These are phyloP conservation scores for Fusarium circinatum DNA, from an alignment of 2,329 filamentous ascomycete species.

Conservation along the genomic window DNA sequence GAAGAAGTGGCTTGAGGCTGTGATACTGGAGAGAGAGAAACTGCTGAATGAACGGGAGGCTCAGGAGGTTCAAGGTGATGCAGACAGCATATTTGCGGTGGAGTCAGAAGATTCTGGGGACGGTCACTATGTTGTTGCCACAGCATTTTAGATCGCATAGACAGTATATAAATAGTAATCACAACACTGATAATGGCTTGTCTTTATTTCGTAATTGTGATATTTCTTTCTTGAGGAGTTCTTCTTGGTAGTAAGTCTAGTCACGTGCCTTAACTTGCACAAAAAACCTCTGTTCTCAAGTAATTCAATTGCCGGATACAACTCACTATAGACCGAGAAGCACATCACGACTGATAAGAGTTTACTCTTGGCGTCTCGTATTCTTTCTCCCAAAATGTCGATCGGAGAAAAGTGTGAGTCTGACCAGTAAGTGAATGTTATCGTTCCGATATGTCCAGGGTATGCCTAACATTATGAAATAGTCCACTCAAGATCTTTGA, in stretches of 20 bases:
- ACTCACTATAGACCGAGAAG: not conserved
- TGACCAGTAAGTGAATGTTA: constrained; percentile 34
- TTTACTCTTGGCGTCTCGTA: not conserved
- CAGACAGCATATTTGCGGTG: constrained; percentile 47
- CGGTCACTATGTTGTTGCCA: constrained; percentile 2
- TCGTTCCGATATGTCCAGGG: constrained; percentile 23
- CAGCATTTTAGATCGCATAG: not conserved
- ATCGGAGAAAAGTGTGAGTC: constrained; percentile 30
- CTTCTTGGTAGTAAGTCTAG: not conserved
- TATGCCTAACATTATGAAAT: constrained; percentile 28
- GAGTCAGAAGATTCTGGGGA: constrained; percentile 28
- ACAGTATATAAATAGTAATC: not conserved
- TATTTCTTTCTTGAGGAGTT: not conserved
- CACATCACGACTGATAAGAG: not conserved
- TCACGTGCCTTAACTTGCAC: constrained; percentile 32
- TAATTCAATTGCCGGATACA: not conserved
- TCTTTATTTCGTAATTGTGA: not conserved
- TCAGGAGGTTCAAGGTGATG: constrained; percentile 56
- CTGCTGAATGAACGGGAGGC: constrained; percentile 55
- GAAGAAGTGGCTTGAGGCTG: constrained; percentile 58
- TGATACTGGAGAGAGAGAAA: constrained; percentile 56
- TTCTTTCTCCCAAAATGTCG: constrained; percentile 20
- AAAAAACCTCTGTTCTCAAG: constrained; percentile 34
- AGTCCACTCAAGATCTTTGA: constrained; percentile 71
- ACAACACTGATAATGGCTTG: not conserved